Base-by-base conservation (phyloP, 176 grass and related monocot genomes). In the Oryza meridionalis region DNA sequence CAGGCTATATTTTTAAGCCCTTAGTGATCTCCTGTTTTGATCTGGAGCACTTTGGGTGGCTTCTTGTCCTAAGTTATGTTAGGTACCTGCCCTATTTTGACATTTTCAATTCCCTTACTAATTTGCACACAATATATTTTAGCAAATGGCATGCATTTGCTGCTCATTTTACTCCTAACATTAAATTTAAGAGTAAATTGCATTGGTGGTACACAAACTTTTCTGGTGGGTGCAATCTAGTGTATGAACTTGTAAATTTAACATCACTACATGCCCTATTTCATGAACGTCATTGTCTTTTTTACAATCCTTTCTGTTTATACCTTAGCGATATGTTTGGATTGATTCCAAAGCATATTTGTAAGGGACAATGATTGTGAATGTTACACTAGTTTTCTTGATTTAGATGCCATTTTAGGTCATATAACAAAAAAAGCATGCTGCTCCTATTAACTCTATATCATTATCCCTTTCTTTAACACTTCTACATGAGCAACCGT, bases 21-120 rank as follows among this genome's bases (percentile, higher is more conserved):
- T 70, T 76, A 71, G 89, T 90, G 84, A 87, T 80, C 75, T 84
- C 76, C 7, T 9, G 81, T 76, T 87, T 84, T 87, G 85, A 84
- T 80, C 84, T 87, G 84, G 89, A 84, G 75, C 84, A 80, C 81
- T 80, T 90, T 80, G 89, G 89, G 84, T 71, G 76, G 84, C 51
- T 84, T 80, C 61, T 33, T 90, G 82, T 65, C 75, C 50, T 83
- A 84, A 87, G 65, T 80, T 90, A 80, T 87, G 35, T 87, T 90
- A 87, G 89, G 89, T 90, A 87, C 76, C 76, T 44, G 19, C 33
- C 65, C 22, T 75, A 17, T 65, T 75, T 73, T 32, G 2, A 61
- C 27, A 75, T 86, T 38, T 71, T 78, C 31, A 6, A 67, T 40
- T 69, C 16, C 6, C 61, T 31, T 62, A 29, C 19, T 32, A 69